These are phyloP conservation scores for Nematodospora valgi DNA, from an alignment of 805 yeast genomes.

Conservation along the genomic window DNA sequence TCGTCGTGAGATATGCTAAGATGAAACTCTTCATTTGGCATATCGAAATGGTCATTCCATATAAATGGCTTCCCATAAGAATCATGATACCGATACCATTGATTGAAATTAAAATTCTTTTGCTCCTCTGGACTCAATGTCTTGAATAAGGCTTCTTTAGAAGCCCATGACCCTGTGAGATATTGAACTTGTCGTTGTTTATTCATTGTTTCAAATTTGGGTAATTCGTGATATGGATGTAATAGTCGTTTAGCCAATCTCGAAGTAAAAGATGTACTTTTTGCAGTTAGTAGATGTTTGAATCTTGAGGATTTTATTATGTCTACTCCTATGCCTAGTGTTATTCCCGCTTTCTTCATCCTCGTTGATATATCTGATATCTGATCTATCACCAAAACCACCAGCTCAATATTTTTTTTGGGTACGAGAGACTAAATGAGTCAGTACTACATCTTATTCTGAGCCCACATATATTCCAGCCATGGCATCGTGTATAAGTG, in stretches of 20 bases:
- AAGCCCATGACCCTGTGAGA: slow-evolving; percentile 64
- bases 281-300: slow-evolving; percentile 31
- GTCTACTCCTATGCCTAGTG: slow-evolving; percentile 57
- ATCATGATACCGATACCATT: slow-evolving; percentile 53
- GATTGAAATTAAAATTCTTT: slow-evolving; percentile 46
- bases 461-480: background rate
- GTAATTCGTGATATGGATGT: slow-evolving; percentile 44
- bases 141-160: slow-evolving; percentile 73
- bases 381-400: too few relatives aligned
- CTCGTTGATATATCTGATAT: too few relatives aligned
- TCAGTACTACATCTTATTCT: too few relatives aligned
- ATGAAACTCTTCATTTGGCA: slow-evolving; percentile 44
- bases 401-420: too few relatives aligned
- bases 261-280: slow-evolving; percentile 26
- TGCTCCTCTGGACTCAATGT: slow-evolving; percentile 51
- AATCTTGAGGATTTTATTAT: slow-evolving; percentile 49
- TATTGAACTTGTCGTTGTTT: slow-evolving; percentile 24
- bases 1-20: slow-evolving; percentile 65
- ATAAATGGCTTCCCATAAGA: slow-evolving; percentile 44
- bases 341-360: slow-evolving; percentile 6
- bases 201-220: slow-evolving; percentile 21
- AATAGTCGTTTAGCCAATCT: slow-evolving; percentile 48
- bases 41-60: slow-evolving; percentile 23
- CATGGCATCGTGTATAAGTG: slow-evolving; percentile 90
- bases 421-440: too few relatives aligned